Base-by-base conservation (phyloP, 1,284 basidiomycete species). In the Lentinus polychrous region DNA sequence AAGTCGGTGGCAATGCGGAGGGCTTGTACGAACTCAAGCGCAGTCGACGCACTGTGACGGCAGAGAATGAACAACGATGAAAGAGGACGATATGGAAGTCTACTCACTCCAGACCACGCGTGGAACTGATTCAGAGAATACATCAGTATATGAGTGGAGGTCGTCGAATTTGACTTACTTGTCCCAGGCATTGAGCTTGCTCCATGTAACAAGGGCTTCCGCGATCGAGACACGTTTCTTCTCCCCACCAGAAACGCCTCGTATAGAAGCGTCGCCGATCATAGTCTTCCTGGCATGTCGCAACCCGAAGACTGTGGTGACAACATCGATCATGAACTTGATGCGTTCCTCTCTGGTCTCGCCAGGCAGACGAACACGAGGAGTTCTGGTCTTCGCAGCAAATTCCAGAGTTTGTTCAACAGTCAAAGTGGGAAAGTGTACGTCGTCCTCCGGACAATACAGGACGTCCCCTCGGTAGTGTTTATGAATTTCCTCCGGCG, bases 191-290 rank as follows among this genome's bases (percentile, higher is more conserved):
- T 73, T 75, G 23, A 91, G 68, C 31, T 74, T 71, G 40, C 75
- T 73, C 31, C 81, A 69, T 12, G 76, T 73, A 0, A 79, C 77
- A 40, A 91, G 64, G 8, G 78, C 73, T 64, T 91, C 89, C 7
- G 79, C 74, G 55, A 91, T 86, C 0, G 82, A 86, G 0, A 91
- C 87, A 36, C 89, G 78, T 64, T 87, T 86, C 66, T 84, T 83
- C 70, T 91, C 84, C 8, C 92, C 91, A 15, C 90, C 91, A 23
- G 81, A 84, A 1, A 93, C 79, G 41, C 91, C 91, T 5, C 87
- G 71, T 2, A 91, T 70, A 3, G 78, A 74, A 3, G 82, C 83
- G 64, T 91, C 79, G 2, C 91, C 91, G 20, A 93, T 86, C 0
- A 70, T 70, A 0, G 79, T 82, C 32, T 75, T 64, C 52, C 67